These are phyloP conservation scores for Dactylellina drechsleri DNA, from an alignment of 2,329 filamentous ascomycete genomes.

Conservation along the genomic window DNA sequence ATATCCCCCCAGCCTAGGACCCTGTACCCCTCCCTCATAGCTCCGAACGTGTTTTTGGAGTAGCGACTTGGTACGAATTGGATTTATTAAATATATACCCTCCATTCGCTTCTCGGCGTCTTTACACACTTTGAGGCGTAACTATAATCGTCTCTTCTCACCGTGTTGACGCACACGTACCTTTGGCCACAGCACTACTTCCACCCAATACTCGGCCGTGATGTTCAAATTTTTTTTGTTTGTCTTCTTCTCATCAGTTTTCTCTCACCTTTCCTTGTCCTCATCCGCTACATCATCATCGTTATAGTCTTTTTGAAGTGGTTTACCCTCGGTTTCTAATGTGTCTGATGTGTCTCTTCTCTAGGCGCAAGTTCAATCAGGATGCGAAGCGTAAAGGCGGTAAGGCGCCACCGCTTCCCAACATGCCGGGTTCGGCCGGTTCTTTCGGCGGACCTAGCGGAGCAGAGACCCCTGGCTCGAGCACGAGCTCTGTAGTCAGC, in stretches of 20 bases:
- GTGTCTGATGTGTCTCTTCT: slow-evolving; percentile 16
- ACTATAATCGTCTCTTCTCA: no score
- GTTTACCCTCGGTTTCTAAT: slow-evolving; percentile 12
- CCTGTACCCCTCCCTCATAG: not conserved
- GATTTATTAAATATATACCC: no score
- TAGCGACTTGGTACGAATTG: no score
- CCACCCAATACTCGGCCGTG: no score
- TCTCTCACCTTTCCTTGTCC: not conserved
- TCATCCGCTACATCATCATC: not conserved
- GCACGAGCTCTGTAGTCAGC: slow-evolving; percentile 67
- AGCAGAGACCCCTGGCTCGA: slow-evolving; percentile 62
- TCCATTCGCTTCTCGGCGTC: no score
- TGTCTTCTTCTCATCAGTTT: not conserved
- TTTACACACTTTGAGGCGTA: no score
- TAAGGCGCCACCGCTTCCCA: slow-evolving; percentile 46
- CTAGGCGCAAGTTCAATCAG: slow-evolving; percentile 52
- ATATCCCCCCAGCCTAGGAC: not conserved
- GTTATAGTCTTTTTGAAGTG: not conserved
- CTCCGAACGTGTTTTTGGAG: no score
- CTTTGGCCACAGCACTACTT: no score
- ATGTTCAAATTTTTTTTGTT: slow-evolving; percentile 5
- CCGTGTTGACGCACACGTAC: no score
- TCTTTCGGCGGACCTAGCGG: slow-evolving; percentile 28
- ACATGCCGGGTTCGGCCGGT: slow-evolving; percentile 45
- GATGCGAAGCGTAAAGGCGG: slow-evolving; percentile 44